These are phyloP conservation scores for Austroboletus festivus DNA, from an alignment of 768 basidiomycete genomes.

Conservation along the genomic window DNA sequence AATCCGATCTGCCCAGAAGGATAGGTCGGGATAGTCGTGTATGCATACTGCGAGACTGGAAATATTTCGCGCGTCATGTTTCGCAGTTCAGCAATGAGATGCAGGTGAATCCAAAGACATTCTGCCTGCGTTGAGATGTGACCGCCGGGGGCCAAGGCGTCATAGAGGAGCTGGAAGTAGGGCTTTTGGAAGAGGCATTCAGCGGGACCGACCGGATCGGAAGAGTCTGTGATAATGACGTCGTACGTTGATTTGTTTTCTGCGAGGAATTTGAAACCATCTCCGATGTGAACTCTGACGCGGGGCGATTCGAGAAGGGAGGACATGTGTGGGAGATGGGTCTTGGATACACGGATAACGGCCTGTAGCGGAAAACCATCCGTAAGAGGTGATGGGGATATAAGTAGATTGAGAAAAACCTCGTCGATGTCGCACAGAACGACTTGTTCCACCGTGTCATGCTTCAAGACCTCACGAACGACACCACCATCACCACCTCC, in stretches of 20 bases:
- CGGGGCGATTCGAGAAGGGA: slow-evolving; percentile 71
- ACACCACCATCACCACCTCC: slow-evolving; percentile 99
- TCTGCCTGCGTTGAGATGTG: slow-evolving; percentile 96
- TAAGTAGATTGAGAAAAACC: slow-evolving; percentile 38
- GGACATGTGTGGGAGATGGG: slow-evolving; percentile 93
- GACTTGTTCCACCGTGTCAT: slow-evolving; percentile 84
- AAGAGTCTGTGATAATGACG: slow-evolving; percentile 98
- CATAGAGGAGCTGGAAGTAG: slow-evolving; percentile 92
- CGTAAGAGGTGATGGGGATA: background rate
- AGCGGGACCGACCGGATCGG: slow-evolving; percentile 96
- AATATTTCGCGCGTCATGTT: slow-evolving; percentile 71
- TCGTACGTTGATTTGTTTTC: slow-evolving; percentile 88
- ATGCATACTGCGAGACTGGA: slow-evolving; percentile 84
- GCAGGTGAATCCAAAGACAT: slow-evolving; percentile 91
- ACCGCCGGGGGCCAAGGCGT: slow-evolving; percentile 85
- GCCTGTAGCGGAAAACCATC: slow-evolving; percentile 46
- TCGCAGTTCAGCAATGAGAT: slow-evolving; percentile 76
- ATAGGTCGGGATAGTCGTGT: slow-evolving; percentile 96
- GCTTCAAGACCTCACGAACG: slow-evolving; percentile 95
- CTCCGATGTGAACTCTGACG: slow-evolving; percentile 84
- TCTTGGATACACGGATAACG: slow-evolving; percentile 92
- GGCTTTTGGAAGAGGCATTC: slow-evolving; percentile 93
- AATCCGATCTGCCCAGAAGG: slow-evolving; percentile 98
- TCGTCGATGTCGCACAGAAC: slow-evolving; percentile 98
- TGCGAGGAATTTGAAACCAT: slow-evolving; percentile 95